Evolutionary conservation across 2,329 filamentous ascomycete species (phyloP).

Genomic region (Ceratocystis eucalypticola): DNA sequence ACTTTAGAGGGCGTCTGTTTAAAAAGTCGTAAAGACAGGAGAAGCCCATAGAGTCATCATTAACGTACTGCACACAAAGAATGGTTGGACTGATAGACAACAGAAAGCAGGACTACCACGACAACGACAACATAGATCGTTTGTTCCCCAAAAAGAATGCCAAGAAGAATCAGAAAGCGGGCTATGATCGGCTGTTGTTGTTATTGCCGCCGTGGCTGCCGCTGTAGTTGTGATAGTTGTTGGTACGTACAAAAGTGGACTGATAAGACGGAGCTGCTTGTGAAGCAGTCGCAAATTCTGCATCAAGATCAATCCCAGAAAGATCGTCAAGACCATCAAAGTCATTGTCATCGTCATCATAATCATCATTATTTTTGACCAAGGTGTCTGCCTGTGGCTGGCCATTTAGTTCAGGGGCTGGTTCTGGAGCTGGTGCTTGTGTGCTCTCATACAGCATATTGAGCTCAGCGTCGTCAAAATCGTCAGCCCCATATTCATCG

Average conservation of each 20-base stretch:
- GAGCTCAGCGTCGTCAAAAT: slow-evolving; percentile 48
- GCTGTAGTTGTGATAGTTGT: background rate
- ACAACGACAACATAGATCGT: background rate
- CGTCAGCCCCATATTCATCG: slow-evolving; percentile 44
- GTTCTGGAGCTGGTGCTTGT: slow-evolving; percentile 24
- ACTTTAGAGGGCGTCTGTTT: slow-evolving; percentile 12
- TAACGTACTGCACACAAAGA: slow-evolving; percentile 13
- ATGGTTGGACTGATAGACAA: background rate
- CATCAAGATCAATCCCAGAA: slow-evolving; percentile 17
- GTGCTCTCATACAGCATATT: slow-evolving; percentile 25
- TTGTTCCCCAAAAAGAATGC: background rate
- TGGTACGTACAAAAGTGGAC: slow-evolving; percentile 16
- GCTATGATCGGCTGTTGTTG: background rate
- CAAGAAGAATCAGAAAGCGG: background rate
- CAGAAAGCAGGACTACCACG: no score
- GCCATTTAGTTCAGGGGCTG: background rate
- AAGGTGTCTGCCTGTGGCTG: background rate
- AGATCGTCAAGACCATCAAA: slow-evolving; percentile 16
- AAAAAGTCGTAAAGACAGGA: background rate
- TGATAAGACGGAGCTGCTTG: slow-evolving; percentile 5
- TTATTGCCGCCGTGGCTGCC: background rate
- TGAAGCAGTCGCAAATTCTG: slow-evolving; percentile 18
- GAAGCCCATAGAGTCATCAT: slow-evolving; percentile 12
- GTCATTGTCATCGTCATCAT: slow-evolving; percentile 10
- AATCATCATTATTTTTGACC: background rate